A percentile compares a stretch with the other conserved stretches of the same genome.
Conservation (phyloP, 768 basidiomycete genomes). For the Chlorophyllum brunneum region DNA sequence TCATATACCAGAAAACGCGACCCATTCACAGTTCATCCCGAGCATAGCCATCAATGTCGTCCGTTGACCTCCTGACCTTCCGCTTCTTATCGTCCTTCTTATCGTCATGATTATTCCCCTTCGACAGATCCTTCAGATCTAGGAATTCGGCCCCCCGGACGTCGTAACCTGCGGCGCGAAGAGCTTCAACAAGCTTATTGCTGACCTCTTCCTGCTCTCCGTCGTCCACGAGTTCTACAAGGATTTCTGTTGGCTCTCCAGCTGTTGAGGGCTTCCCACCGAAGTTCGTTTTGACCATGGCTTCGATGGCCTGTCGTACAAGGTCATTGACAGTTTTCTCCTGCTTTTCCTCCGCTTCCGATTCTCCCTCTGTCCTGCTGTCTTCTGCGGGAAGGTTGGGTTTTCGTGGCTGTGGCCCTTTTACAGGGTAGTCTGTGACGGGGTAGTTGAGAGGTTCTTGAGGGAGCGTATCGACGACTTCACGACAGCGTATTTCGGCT, state of each 20-base stretch:
- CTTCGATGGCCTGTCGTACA: conserved; percentile 35
- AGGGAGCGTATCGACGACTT: conserved; percentile 50
- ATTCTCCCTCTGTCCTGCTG: conserved; percentile 6
- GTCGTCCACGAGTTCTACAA: conserved; percentile 46
- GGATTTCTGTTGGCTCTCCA: conserved; percentile 24
- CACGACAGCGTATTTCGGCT: conserved; percentile 72
- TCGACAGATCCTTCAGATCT: neutral
- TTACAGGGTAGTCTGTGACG: conserved; percentile 53
- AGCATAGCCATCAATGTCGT: neutral
- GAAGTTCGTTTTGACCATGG: conserved; percentile 26
- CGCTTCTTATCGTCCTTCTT: conserved; percentile 15
- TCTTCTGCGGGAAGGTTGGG: conserved; percentile 41
- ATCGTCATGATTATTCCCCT: conserved; percentile 8
- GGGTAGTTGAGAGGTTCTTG: conserved; percentile 33
- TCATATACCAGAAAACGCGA: neutral
- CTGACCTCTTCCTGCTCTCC: conserved; percentile 36
- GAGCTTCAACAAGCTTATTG: conserved; percentile 42
- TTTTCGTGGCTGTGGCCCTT: conserved; percentile 42
- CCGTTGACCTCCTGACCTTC: conserved; percentile 5
- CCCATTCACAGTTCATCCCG: conserved; percentile 1
- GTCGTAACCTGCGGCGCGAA: conserved; percentile 53
- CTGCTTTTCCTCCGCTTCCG: conserved; percentile 18
- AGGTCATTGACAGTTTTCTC: conserved; percentile 30
- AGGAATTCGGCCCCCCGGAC: conserved; percentile 25
- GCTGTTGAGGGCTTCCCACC: conserved; percentile 12